A percentile compares a stretch with the other conserved stretches of the same genome.
phyloP scores from a whole-genome alignment of 805 yeast species.

The Sugiyamaella lignohabitans region DNA sequence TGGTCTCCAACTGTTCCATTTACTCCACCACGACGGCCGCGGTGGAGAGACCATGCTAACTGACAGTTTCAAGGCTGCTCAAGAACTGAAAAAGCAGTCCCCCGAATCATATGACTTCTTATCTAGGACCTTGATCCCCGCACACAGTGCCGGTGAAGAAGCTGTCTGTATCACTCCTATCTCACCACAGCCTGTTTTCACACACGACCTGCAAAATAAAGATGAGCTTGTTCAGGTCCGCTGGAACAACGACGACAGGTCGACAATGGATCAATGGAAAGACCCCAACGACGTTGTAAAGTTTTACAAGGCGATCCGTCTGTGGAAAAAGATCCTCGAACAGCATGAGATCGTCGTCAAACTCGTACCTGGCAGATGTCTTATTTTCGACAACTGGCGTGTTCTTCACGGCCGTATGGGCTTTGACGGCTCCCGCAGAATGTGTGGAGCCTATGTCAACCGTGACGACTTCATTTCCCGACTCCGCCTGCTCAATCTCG shows the following conservation, averaged over 20 bases:
- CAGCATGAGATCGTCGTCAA: constrained; percentile 49
- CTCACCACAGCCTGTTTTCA: constrained; percentile 49
- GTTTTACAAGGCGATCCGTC: constrained; percentile 51
- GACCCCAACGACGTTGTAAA: constrained; percentile 37
- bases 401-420: constrained; percentile 62
- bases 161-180: constrained; percentile 54
- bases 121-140: constrained; percentile 48
- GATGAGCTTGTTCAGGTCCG: constrained; percentile 56
- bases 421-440: constrained; percentile 58
- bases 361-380: constrained; percentile 57
- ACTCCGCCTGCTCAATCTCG: constrained; percentile 41
- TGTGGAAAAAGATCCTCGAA: constrained; percentile 50
- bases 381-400: constrained; percentile 70
- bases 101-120: constrained; percentile 50
- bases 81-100: constrained; percentile 38
- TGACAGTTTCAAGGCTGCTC: constrained; percentile 60
- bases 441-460: constrained; percentile 68
- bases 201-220: constrained; percentile 39
- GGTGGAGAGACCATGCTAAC: constrained; percentile 66
- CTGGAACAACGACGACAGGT: constrained; percentile 68
- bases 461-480: constrained; percentile 57
- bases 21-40: constrained; percentile 49
- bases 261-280: constrained; percentile 49
- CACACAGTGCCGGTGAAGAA: constrained; percentile 70
- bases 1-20: constrained; percentile 62